phyloP scores from a whole-genome alignment of 352 stramenopile genomes.

The Pythium oligandrum region DNA sequence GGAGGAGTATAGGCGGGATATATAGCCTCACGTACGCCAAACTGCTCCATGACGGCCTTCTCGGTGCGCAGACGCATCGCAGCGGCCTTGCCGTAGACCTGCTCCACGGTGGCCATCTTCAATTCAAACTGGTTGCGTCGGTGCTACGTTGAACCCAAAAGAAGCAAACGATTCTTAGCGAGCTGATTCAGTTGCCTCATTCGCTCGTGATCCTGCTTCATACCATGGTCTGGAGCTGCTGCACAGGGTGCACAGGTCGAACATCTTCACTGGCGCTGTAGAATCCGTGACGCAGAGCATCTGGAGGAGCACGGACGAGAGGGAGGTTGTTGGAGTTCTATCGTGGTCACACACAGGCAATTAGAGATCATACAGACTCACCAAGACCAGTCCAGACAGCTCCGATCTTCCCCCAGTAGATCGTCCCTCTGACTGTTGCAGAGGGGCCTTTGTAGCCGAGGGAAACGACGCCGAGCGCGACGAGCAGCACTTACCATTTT shows the following conservation, averaged over 20 bases:
- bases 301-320: conserved; percentile 75
- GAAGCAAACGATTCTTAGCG: background rate
- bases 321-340: conserved; percentile 71
- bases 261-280: conserved; percentile 80
- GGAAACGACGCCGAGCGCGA: no score
- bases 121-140: conserved; percentile 77
- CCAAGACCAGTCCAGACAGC: no score
- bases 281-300: conserved; percentile 79
- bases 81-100: conserved; percentile 86
- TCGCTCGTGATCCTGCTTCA: conserved; percentile 4
- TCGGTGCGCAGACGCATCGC: conserved; percentile 87
- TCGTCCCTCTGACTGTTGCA: no score
- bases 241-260: conserved; percentile 77
- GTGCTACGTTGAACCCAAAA: conserved; percentile 25
- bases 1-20: background rate
- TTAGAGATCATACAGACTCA: no score
- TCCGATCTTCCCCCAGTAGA: no score
- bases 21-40: conserved; percentile 33
- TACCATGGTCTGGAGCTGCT: conserved; percentile 77
- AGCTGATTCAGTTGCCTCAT: background rate
- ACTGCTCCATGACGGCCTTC: conserved; percentile 84
- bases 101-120: conserved; percentile 87
- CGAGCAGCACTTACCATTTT: no score
- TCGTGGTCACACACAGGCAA: no score
- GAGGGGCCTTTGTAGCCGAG: no score